These are phyloP conservation scores for Plasmodium gallinaceum DNA, from an alignment of 169 alveolate genomes.

Conservation along the genomic window DNA sequence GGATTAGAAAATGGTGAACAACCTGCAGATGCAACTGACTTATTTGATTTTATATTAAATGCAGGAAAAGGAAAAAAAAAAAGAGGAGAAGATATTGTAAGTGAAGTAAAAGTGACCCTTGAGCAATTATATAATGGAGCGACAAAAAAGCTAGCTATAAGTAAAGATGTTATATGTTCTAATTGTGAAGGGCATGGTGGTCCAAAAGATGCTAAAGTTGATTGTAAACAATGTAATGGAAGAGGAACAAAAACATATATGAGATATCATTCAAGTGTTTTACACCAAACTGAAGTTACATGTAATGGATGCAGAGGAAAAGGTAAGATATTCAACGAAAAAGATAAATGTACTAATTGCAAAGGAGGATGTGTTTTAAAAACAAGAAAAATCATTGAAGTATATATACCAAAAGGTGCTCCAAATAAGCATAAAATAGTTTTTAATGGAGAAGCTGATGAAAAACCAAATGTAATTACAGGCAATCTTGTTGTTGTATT, in stretches of 20 bases:
- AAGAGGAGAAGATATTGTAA: conserved; percentile 92
- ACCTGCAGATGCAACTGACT: conserved; percentile 87
- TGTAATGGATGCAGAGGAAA: conserved; percentile 94
- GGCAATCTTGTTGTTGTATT: conserved; percentile 94
- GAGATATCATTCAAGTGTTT: conserved; percentile 93
- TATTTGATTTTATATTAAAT: conserved; percentile 96
- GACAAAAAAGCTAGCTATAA: conserved; percentile 93
- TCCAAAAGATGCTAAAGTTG: conserved; percentile 92
- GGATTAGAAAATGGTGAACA: conserved; percentile 96
- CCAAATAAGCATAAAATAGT: conserved; percentile 95
- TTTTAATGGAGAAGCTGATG: conserved; percentile 97
- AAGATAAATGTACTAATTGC: conserved; percentile 94
- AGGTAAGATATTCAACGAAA: conserved; percentile 90
- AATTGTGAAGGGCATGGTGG: conserved; percentile 98
- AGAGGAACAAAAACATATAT: conserved; percentile 92
- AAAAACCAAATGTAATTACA: conserved; percentile 94
- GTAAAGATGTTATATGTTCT: conserved; percentile 94
- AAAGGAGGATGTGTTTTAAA: conserved; percentile 91
- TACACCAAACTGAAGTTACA: conserved; percentile 92
- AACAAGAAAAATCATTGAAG: conserved; percentile 94
- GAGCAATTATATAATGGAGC: conserved; percentile 98
- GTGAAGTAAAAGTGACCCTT: conserved; percentile 93
- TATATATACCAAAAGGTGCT: conserved; percentile 95
- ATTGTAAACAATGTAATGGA: conserved; percentile 97
- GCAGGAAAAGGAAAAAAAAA: conserved; percentile 94